Percentiles rank a stretch among this genome's conserved stretches.
phyloP scores from a whole-genome alignment of 129 eudicot species.

The Glebionis coronaria region DNA sequence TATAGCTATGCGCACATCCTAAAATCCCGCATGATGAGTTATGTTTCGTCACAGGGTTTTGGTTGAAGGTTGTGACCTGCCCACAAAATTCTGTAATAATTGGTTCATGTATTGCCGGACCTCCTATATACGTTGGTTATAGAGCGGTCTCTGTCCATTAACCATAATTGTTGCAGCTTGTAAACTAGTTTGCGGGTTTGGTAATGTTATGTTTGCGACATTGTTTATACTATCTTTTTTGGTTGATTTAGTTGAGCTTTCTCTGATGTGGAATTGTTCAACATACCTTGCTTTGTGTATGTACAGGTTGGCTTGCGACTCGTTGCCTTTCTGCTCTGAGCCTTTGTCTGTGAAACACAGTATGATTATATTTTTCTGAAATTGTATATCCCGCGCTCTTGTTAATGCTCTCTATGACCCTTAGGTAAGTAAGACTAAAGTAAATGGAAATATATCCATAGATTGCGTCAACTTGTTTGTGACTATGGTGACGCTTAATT shows the following conservation, averaged over 20 bases:
- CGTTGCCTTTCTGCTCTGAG: neutral
- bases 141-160: slow-evolving; percentile 4
- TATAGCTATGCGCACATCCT: slow-evolving; percentile 16
- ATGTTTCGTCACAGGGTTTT: slow-evolving; percentile 29
- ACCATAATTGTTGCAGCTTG: slow-evolving; percentile 12
- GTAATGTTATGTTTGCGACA: neutral
- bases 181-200: slow-evolving; percentile 1
- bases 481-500: too few relatives aligned
- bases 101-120: slow-evolving; percentile 38
- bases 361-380: neutral
- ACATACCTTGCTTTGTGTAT: neutral
- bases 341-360: neutral
- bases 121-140: slow-evolving; percentile 20
- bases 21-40: slow-evolving; percentile 29
- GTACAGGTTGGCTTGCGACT: slow-evolving; percentile 17
- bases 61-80: slow-evolving; percentile 33
- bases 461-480: too few relatives aligned
- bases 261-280: neutral
- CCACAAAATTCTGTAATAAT: slow-evolving; percentile 37
- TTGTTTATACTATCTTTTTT: neutral
- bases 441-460: neutral
- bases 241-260: neutral
- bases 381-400: neutral
- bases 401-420: slow-evolving; percentile 11
- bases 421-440: neutral